Percentiles rank a stretch among this genome's conserved stretches.
Conservation (phyloP, 2,329 filamentous ascomycete genomes). For the Salinomyces thailandicus region DNA sequence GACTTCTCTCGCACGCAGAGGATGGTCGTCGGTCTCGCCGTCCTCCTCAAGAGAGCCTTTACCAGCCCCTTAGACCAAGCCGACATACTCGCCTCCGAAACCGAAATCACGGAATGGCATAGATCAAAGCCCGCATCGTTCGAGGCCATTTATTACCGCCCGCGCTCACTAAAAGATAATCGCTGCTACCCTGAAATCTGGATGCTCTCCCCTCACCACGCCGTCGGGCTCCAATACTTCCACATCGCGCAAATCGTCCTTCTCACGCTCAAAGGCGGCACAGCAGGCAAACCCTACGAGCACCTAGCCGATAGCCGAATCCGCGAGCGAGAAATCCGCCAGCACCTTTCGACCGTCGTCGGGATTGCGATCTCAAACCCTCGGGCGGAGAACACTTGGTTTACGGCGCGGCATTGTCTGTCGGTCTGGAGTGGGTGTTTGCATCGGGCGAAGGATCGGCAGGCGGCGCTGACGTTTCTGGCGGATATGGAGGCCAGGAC, state of each 20-base stretch:
- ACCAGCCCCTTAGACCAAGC: conserved; percentile 2
- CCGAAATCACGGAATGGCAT: neutral
- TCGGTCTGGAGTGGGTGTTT: conserved; percentile 10
- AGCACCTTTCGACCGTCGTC: conserved; percentile 8
- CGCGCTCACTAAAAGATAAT: conserved; percentile 1
- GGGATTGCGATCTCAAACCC: conserved; percentile 10
- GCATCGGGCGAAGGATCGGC: conserved; percentile 7
- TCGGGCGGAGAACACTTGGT: conserved; percentile 11
- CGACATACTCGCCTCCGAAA: neutral
- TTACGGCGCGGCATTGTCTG: conserved; percentile 13
- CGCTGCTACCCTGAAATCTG: conserved; percentile 9
- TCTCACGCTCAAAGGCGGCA: neutral
- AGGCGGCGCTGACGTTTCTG: conserved; percentile 7
- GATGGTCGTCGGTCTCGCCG: conserved; percentile 11
- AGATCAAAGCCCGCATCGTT: neutral
- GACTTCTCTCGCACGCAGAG: conserved; percentile 10
- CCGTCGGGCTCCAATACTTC: conserved; percentile 12
- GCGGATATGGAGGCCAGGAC: conserved; percentile 6
- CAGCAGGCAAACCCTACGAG: conserved; percentile 3
- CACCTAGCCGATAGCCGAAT: conserved; percentile 5
- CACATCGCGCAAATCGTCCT: conserved; percentile 12
- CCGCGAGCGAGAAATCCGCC: conserved; percentile 5
- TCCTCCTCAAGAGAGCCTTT: conserved; percentile 6
- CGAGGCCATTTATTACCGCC: neutral
- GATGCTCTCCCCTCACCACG: conserved; percentile 10